Conservation (phyloP, 2,329 filamentous ascomycete genomes). For the Penicillium crustosum region DNA sequence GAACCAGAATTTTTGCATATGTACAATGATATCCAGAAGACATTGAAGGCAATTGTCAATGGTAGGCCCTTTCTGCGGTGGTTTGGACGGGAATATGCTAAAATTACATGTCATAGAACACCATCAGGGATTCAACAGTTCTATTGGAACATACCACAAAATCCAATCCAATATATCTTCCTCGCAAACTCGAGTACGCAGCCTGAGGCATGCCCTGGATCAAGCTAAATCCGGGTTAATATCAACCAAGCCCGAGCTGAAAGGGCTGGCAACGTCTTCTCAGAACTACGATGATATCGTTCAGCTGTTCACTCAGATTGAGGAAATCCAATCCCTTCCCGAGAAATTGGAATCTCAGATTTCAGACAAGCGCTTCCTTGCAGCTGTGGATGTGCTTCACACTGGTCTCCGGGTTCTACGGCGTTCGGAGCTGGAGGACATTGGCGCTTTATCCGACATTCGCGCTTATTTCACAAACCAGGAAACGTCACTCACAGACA, state of each 20-base stretch:
- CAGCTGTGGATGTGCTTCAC: constrained; percentile 88
- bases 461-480: constrained; percentile 89
- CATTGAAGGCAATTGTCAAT: constrained; percentile 92
- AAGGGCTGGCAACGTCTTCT: constrained; percentile 81
- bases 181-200: constrained; percentile 81
- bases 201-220: constrained; percentile 77
- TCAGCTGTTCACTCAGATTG: constrained; percentile 77
- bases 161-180: constrained; percentile 90
- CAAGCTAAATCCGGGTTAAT: constrained; percentile 79
- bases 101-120: constrained; percentile 61
- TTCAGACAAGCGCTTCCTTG: constrained; percentile 92
- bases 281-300: constrained; percentile 89
- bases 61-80: constrained; percentile 36
- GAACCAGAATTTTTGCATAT: constrained; percentile 81
- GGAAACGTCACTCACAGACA: constrained; percentile 87
- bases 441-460: constrained; percentile 83
- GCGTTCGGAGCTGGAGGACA: constrained; percentile 84
- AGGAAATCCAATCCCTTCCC: constrained; percentile 83
- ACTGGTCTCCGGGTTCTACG: constrained; percentile 80
- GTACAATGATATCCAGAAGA: constrained; percentile 85
- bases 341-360: constrained; percentile 92
- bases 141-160: constrained; percentile 97
- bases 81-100: constrained; percentile 2
- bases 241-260: constrained; percentile 83
- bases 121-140: constrained; percentile 98